These are phyloP conservation scores for Taphrina betulina DNA, from an alignment of 1,139 yeast genomes.

Conservation along the genomic window DNA sequence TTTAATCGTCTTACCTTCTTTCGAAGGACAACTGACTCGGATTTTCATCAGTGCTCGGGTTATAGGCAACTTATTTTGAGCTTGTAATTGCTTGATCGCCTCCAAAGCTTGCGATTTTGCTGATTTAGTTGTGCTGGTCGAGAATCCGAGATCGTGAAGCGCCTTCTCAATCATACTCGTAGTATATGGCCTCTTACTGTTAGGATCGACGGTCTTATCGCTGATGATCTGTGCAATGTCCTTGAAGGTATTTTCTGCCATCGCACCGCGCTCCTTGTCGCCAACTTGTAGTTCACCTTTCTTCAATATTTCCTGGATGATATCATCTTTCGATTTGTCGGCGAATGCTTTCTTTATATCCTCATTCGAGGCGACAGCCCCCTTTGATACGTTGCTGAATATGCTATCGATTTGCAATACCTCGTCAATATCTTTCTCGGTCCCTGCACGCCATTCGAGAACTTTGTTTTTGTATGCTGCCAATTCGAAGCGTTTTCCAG, in stretches of 20 bases:
- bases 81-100: constrained; percentile 75
- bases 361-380: constrained; percentile 87
- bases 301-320: constrained; percentile 65
- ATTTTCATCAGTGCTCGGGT: constrained; percentile 94
- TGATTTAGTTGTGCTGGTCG: constrained; percentile 71
- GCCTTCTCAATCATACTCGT: constrained; percentile 92
- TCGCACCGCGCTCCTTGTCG: constrained; percentile 84
- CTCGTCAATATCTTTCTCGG: constrained; percentile 90
- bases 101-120: constrained; percentile 80
- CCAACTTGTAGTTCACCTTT: constrained; percentile 94
- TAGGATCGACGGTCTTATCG: constrained; percentile 88
- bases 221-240: constrained; percentile 82
- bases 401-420: constrained; percentile 96
- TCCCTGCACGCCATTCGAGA: constrained; percentile 73
- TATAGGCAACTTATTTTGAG: constrained; percentile 82
- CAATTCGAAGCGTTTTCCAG: constrained; percentile 68
- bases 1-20: constrained; percentile 54
- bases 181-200: constrained; percentile 84
- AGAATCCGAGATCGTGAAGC: constrained; percentile 73
- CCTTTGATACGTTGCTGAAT: constrained; percentile 88
- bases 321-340: constrained; percentile 68
- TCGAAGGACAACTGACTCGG: constrained; percentile 52
- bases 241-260: constrained; percentile 70
- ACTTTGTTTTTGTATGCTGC: constrained; percentile 97
- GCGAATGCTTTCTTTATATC: constrained; percentile 75